These are phyloP conservation scores for Insectozyma bohioensis DNA, from an alignment of 1,139 yeast species.

Conservation along the genomic window DNA sequence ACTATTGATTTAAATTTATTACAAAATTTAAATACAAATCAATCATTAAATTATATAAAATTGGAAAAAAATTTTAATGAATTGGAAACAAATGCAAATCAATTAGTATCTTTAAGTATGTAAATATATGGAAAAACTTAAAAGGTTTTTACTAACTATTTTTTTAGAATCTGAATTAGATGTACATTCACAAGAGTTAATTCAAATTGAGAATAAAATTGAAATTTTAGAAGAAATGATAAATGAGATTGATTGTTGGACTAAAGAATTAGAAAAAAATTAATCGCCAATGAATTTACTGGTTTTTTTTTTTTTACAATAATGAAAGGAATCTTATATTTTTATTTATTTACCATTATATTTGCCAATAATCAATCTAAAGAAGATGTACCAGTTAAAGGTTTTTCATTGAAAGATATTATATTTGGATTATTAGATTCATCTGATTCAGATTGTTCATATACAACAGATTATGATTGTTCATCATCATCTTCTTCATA, in stretches of 20 bases:
- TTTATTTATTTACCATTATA: constrained; percentile 1
- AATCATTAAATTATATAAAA: constrained; percentile 56
- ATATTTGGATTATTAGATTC: no score
- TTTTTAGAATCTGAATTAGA: constrained; percentile 31
- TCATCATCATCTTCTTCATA: constrained; percentile 29
- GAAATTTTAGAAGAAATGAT: constrained; percentile 45
- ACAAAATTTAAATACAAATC: constrained; percentile 57
- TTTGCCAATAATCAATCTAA: constrained; percentile 1
- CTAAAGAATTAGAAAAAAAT: constrained; percentile 46
- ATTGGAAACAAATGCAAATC: constrained; percentile 34
- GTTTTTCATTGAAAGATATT: constrained; percentile 6
- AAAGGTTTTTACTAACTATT: constrained; percentile 7
- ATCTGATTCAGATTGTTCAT: no score
- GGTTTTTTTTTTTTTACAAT: no score
- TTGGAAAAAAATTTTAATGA: constrained; percentile 47
- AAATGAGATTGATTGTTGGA: constrained; percentile 61
- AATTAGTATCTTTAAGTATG: constrained; percentile 33
- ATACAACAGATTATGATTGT: neutral
- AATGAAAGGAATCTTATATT: no score
- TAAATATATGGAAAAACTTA: constrained; percentile 10
- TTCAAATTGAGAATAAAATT: constrained; percentile 46
- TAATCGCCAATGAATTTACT: constrained; percentile 2
- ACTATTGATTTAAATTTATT: constrained; percentile 51
- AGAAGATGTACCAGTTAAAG: constrained; percentile 7
- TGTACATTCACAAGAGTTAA: constrained; percentile 29